Base-by-base conservation (phyloP, 2,329 filamentous ascomycete genomes). In the Calycina marina region DNA sequence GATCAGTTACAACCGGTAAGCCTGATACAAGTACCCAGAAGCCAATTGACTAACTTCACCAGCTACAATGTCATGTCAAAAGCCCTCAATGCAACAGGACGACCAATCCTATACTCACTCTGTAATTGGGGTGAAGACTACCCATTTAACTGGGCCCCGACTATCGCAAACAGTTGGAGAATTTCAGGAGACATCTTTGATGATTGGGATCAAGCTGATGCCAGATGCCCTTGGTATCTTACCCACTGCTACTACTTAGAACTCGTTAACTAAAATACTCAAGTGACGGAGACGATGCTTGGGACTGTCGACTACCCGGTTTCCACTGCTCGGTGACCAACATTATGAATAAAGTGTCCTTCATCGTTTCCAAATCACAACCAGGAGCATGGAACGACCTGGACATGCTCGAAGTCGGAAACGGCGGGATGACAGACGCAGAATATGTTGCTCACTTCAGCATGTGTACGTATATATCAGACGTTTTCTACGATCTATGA, bases 61-160 rank as follows among this genome's bases (percentile, higher is more conserved):
- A 44, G 49, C 8, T 61, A 59, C 37, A 41, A 40, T 13, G 44
- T 39, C 10, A 58, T 57, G 55, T 35, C 44, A 2, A 40, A 53
- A 34, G 54, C 55, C 3, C 41, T 58, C 13, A 50, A 50, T 35
- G 49, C 47, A 10, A 54, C 52, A 2, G 52, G 52, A 3, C 47
- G 55, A n/a, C 50, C 54, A 10, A 57, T 58, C 12, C 43, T 59
- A 5, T 59, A 52, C 40, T 50, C 48, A 2, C 43, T 58, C 12
- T 59, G 56, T 37, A 54, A 67, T 35, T 69, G 66, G 27, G 64
- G 63, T 10, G 56, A 62, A 34, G 62, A 67, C 24, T 56, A 59
- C 18, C 60, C 57, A 2, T 52, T 48, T 48, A 47, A 53, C 17
- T 56, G 52, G 50, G 51, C 49, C 1, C 40, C 46, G 6, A 52